Base-by-base conservation (phyloP, 1,284 basidiomycete species). In the Ganoderma resinaceum region DNA sequence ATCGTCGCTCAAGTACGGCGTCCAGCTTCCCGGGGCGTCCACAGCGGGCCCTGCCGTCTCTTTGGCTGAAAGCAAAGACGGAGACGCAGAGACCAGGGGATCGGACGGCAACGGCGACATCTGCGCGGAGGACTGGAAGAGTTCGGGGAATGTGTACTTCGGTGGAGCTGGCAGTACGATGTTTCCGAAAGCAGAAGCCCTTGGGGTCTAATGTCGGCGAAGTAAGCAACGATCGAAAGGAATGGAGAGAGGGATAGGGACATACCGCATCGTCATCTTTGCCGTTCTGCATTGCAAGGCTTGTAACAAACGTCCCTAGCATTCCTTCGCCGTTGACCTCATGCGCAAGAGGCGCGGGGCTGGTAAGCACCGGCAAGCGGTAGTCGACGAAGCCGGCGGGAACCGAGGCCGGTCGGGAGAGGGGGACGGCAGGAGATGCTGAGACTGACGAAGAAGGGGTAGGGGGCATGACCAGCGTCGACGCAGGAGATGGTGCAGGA, bases 261-360 rank as follows among this genome's bases (percentile, higher is more conserved):
- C 71, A 29, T 68, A 75, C 74, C 63, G 62, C 38, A 14, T 74
- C 68, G 35, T 73, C 53, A 20, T 62, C 63, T 12, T 33, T 37
- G 2, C 58, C 31, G 16, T 52, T 65, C 38, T 68, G 62, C 20
- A 11, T 2, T 11, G 33, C 9, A 11, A 58, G 29, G 33, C 33
- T 58, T 12, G 33, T 8, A 11, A 58, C 33, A 35, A 58, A 58
- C 5, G 9, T 37, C 55, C 55, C 55, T 3, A 58, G 26, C 58
- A 60, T 40, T 14, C 6, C 58, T 2, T 60, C 37, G 20, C 20
- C n/a, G 37, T 40, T 14, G 58, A 60, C 60, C 33, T 46, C 43
- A 1, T 8, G 58, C 40, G 61, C 38, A 49, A 42, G 31, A 46
- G 18, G 43, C 35, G 33, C 42, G 38, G 53, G 7, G 29, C 43